A percentile compares a stretch with the other conserved stretches of the same genome.
These are phyloP conservation scores for Phytopythium boreale DNA, from an alignment of 352 stramenopile genomes.

Conservation along the genomic window DNA sequence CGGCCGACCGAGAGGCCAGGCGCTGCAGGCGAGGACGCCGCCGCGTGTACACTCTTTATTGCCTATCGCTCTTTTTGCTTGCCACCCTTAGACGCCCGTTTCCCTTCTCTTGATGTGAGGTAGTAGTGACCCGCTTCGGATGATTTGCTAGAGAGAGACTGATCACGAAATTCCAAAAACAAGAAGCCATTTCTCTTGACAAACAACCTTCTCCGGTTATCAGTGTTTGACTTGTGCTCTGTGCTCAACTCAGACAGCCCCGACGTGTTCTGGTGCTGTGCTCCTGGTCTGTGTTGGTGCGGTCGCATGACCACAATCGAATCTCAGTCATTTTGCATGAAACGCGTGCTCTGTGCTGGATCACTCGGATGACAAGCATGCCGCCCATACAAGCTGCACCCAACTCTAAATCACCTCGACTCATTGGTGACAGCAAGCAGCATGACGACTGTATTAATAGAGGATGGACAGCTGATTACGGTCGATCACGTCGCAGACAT, in stretches of 20 bases:
- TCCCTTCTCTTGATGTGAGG: not conserved
- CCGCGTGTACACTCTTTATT: slow-evolving; percentile 6
- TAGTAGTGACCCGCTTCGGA: not conserved
- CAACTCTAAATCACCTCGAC: too few species aligned
- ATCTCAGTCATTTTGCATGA: too few species aligned
- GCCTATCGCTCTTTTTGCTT: not conserved
- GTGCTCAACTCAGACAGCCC: too few species aligned
- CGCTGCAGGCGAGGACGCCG: not conserved
- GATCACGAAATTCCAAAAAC: slow-evolving; percentile 2
- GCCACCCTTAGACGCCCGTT: not conserved
- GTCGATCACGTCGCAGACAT: not conserved
- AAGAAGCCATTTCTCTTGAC: slow-evolving; percentile 1
- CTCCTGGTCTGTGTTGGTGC: too few species aligned
- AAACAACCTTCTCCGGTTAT: not conserved
- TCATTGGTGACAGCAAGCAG: too few species aligned
- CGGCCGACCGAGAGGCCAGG: not conserved
- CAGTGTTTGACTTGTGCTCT: not conserved
- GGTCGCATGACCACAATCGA: too few species aligned
- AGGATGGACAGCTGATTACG: too few species aligned
- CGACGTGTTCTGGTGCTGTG: too few species aligned
- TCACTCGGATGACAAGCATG: too few species aligned
- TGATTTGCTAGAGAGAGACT: not conserved
- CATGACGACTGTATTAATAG: too few species aligned
- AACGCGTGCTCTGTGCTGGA: too few species aligned
- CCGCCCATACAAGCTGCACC: too few species aligned